These are phyloP conservation scores for Sphagnum tenellum DNA, from an alignment of 225 moss, liverwort and hornwort genomes.

Conservation along the genomic window DNA sequence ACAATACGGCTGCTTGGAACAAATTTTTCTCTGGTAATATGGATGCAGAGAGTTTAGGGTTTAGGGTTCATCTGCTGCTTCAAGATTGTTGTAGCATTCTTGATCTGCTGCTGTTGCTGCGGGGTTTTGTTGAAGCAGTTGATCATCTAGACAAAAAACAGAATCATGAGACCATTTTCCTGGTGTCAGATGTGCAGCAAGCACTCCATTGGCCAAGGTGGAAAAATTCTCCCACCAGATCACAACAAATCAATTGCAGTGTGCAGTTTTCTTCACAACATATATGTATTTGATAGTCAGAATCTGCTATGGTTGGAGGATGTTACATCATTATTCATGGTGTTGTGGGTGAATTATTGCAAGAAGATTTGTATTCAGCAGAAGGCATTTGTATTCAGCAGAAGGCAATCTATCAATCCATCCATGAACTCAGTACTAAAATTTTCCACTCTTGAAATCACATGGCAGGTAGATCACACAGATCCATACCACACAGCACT, in stretches of 20 bases:
- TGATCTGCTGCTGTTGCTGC: no score
- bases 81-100: no score
- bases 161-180: no score
- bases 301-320: no score
- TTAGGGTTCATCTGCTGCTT: neutral
- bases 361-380: neutral
- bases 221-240: no score
- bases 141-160: no score
- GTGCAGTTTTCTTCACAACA: no score
- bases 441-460: constrained; percentile 15
- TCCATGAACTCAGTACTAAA: no score
- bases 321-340: neutral
- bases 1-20: neutral
- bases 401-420: neutral
- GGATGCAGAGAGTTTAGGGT: neutral
- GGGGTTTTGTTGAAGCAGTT: no score
- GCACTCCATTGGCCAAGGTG: no score
- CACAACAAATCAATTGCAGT: no score
- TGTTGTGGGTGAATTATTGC: neutral
- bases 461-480: constrained; percentile 68
- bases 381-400: neutral
- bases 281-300: neutral
- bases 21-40: neutral
- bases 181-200: no score
- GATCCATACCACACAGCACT: constrained; percentile 37